Conservation (phyloP, 2,329 filamentous ascomycete species). For the Penicillium sp. region DNA sequence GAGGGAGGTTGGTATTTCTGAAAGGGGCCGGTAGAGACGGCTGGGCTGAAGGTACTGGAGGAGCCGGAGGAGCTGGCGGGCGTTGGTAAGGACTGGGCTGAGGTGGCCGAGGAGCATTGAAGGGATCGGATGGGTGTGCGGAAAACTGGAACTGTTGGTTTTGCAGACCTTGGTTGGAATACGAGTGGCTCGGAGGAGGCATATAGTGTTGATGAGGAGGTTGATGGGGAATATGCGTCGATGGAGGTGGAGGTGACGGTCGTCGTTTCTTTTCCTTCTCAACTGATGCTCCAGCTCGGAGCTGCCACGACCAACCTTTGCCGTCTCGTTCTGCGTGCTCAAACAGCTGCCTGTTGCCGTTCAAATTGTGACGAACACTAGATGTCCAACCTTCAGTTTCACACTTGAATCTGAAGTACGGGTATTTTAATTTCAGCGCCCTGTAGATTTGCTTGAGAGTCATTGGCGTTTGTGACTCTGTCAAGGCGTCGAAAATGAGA, state of each 20-base stretch:
- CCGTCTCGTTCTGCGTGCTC: constrained; percentile 58
- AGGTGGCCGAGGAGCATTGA: constrained; percentile 27
- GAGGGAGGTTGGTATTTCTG: constrained; percentile 34
- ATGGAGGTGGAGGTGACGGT: constrained; percentile 37
- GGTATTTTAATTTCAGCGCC: constrained; percentile 60
- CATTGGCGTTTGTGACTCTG: constrained; percentile 54
- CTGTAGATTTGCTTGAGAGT: constrained; percentile 65
- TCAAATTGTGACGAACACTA: constrained; percentile 62
- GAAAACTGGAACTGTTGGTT: constrained; percentile 37
- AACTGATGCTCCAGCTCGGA: constrained; percentile 56
- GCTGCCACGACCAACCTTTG: constrained; percentile 62
- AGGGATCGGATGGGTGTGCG: constrained; percentile 31
- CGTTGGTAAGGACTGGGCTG: constrained; percentile 23
- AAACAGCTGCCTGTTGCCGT: constrained; percentile 54
- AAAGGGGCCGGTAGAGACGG: constrained; percentile 32
- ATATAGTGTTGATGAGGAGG: constrained; percentile 29
- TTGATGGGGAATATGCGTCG: constrained; percentile 32
- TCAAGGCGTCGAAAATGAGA: constrained; percentile 61
- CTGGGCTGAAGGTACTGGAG: constrained; percentile 16
- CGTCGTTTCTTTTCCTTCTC: constrained; percentile 56
- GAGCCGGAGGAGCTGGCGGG: constrained; percentile 13
- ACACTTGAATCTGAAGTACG: constrained; percentile 60
- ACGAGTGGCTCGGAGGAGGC: constrained; percentile 30
- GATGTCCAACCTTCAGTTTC: constrained; percentile 64
- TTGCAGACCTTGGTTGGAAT: constrained; percentile 27